These are phyloP conservation scores for Aquilaria agallochum DNA, from an alignment of 441 rosid species.

Conservation along the genomic window DNA sequence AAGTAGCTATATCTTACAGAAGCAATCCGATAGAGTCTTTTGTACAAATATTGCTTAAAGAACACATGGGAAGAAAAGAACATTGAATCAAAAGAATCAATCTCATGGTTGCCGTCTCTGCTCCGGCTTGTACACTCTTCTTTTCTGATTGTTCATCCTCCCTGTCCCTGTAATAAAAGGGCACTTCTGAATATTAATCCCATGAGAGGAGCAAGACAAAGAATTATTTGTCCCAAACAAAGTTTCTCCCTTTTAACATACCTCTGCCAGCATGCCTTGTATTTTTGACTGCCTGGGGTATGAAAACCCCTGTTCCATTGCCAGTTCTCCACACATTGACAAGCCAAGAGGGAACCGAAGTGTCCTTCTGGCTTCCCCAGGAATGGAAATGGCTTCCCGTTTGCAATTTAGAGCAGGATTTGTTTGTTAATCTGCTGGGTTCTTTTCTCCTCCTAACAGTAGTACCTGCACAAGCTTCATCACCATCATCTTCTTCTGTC, in stretches of 20 bases:
- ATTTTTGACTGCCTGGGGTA: slow-evolving; percentile 32
- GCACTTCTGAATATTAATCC: background rate
- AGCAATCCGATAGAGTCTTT: too few relatives aligned
- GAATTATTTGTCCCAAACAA: too few relatives aligned
- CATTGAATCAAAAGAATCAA: too few relatives aligned
- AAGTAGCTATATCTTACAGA: too few relatives aligned
- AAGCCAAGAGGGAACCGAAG: slow-evolving; percentile 33
- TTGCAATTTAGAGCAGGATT: slow-evolving; percentile 10
- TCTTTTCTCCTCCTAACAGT: background rate
- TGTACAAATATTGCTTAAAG: too few relatives aligned
- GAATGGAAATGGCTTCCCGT: slow-evolving; percentile 24
- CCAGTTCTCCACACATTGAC: slow-evolving; percentile 35
- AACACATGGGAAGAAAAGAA: too few relatives aligned
- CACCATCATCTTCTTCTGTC: slow-evolving; percentile 40
- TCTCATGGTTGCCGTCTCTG: slow-evolving; percentile 1
- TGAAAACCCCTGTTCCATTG: slow-evolving; percentile 54
- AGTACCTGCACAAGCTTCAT: background rate
- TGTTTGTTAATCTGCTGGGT: background rate
- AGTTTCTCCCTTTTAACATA: background rate
- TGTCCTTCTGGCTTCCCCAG: slow-evolving; percentile 20
- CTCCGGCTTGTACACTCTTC: slow-evolving; percentile 15
- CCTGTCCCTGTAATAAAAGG: slow-evolving; percentile 13
- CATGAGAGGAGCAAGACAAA: background rate
- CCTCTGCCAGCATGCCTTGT: slow-evolving; percentile 18
- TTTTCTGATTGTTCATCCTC: slow-evolving; percentile 13